phyloP scores from a whole-genome alignment of 1,139 yeast genomes.

The Yamadazyma diddensiae region DNA sequence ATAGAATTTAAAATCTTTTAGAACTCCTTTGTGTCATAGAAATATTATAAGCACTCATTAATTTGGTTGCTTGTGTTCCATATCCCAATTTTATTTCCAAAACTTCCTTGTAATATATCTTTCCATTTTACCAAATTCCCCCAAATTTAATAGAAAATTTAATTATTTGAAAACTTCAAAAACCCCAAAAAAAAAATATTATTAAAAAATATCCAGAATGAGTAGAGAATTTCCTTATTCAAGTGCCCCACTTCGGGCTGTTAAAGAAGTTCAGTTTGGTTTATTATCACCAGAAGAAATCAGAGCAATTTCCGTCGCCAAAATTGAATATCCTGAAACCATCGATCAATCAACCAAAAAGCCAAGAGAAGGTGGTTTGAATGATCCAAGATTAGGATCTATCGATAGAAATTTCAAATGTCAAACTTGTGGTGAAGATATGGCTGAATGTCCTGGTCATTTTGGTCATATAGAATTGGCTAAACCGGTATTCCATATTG shows the following conservation, averaged over 20 bases:
- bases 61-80: conserved; percentile 13
- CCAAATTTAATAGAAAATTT: conserved; percentile 3
- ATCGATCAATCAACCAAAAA: conserved; percentile 96
- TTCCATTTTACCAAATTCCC: conserved; percentile 2
- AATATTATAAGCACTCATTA: conserved; percentile 15
- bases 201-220: conserved; percentile 20
- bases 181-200: conserved; percentile 6
- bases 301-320: conserved; percentile 94
- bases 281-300: conserved; percentile 96
- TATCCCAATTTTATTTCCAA: conserved; percentile 1
- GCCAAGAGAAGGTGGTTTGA: conserved; percentile 95
- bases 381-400: conserved; percentile 95
- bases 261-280: conserved; percentile 98
- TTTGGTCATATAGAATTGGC: conserved; percentile 98
- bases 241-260: conserved; percentile 94
- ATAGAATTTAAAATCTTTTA: conserved; percentile 2
- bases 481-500: conserved; percentile 97
- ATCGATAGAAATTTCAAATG: conserved; percentile 96
- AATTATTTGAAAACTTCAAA: conserved; percentile 5
- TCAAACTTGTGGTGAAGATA: conserved; percentile 98
- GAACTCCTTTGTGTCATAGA: conserved; percentile 9
- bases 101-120: conserved; percentile 1
- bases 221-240: conserved; percentile 82
- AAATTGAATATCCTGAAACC: conserved; percentile 96
- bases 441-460: conserved; percentile 99